These are phyloP conservation scores for Alternaria ethzedia DNA, from an alignment of 2,329 filamentous ascomycete genomes.

Conservation along the genomic window DNA sequence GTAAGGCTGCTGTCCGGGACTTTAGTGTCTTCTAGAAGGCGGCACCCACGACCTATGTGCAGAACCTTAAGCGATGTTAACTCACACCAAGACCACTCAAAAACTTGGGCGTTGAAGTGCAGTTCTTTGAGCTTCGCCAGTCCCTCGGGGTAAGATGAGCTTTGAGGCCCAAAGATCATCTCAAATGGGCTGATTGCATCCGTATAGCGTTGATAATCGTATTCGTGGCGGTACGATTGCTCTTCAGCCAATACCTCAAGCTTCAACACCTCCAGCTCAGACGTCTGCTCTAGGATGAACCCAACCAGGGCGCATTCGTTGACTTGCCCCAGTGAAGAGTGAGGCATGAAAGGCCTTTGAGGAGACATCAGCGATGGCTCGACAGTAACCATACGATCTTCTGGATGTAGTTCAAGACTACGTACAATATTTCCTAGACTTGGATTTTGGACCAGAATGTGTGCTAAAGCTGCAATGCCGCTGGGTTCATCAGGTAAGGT, in stretches of 20 bases:
- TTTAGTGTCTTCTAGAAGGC: not conserved
- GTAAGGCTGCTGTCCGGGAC: not conserved
- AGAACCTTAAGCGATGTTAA: not conserved
- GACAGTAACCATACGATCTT: not conserved
- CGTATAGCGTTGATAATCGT: not conserved
- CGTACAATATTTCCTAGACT: not conserved
- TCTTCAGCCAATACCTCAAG: not conserved
- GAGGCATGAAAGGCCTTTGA: not conserved
- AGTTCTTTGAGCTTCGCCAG: slow-evolving; percentile 2
- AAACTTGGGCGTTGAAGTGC: not conserved
- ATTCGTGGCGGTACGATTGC: not conserved
- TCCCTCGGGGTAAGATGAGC: not conserved
- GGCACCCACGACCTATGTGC: not conserved
- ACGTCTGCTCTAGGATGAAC: not conserved
- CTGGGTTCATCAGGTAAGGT: not conserved
- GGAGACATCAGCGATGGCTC: not conserved
- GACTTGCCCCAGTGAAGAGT: not conserved
- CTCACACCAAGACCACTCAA: not conserved
- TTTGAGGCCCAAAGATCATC: not conserved
- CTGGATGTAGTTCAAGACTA: not conserved
- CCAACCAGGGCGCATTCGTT: not conserved
- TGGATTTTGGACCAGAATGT: not conserved
- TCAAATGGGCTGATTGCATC: not conserved
- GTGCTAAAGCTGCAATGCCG: not conserved
- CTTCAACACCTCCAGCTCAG: not conserved